Percentiles rank a stretch among this genome's conserved stretches.
phyloP scores from a whole-genome alignment of 768 basidiomycete species.

The Russula compacta region DNA sequence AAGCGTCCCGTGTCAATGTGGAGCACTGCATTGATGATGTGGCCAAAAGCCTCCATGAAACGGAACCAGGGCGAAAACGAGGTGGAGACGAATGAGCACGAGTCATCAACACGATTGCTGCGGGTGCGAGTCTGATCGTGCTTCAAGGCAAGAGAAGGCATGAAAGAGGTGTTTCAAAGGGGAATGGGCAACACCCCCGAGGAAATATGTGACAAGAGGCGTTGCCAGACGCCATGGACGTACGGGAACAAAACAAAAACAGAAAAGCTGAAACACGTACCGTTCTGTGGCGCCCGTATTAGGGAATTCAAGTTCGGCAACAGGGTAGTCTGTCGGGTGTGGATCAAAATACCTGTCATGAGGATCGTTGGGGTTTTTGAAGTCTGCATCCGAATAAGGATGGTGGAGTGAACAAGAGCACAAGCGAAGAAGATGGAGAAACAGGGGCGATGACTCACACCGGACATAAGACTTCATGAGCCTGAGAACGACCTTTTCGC shows the following conservation, averaged over 20 bases:
- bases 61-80: slow-evolving; percentile 2
- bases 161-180: neutral
- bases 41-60: neutral
- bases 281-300: slow-evolving; percentile 59
- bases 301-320: slow-evolving; percentile 69
- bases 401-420: neutral
- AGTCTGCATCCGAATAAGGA: slow-evolving; percentile 37
- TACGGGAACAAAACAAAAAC: neutral
- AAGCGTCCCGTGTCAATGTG: neutral
- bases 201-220: neutral
- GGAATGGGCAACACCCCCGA: neutral
- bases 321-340: slow-evolving; percentile 48
- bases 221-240: slow-evolving; percentile 15
- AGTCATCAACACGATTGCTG: neutral
- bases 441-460: slow-evolving; percentile 37
- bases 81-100: neutral
- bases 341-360: slow-evolving; percentile 56
- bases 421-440: neutral
- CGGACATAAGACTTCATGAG: slow-evolving; percentile 61
- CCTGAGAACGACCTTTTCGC: slow-evolving; percentile 51
- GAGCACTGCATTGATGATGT: neutral
- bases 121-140: neutral
- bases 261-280: slow-evolving; percentile 30
- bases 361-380: slow-evolving; percentile 56
- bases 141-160: neutral